Evolutionary conservation across 768 basidiomycete genomes (phyloP).

Genomic region (Coprinellus micaceus): DNA sequence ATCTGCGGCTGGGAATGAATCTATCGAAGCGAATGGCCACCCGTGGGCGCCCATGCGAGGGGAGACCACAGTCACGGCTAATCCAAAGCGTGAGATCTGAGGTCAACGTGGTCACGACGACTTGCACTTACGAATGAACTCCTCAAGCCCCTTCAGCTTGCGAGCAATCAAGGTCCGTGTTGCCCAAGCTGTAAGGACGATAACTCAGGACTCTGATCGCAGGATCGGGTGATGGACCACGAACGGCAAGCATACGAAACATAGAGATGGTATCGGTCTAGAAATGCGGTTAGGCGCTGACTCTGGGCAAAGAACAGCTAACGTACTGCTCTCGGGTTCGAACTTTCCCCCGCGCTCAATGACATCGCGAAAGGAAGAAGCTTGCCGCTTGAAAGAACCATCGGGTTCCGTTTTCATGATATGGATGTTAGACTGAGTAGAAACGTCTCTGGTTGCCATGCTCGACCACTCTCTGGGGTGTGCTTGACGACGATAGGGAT

Average conservation of each 20-base stretch:
- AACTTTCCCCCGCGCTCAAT: conserved; percentile 34
- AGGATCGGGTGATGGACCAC: conserved; percentile 27
- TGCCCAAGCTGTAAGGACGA: conserved; percentile 70
- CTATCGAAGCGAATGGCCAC: conserved; percentile 80
- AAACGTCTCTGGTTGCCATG: conserved; percentile 32
- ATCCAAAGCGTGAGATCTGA: conserved; percentile 2
- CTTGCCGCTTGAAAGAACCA: conserved; percentile 1
- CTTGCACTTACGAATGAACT: conserved; percentile 62
- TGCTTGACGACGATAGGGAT: too few relatives aligned
- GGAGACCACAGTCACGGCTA: conserved; percentile 79
- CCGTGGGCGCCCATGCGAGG: conserved; percentile 81
- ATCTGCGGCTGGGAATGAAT: conserved; percentile 69
- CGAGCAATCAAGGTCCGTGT: conserved; percentile 85
- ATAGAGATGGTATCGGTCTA: conserved; percentile 89
- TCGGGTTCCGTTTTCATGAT: conserved; percentile 29
- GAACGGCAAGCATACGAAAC: conserved; percentile 84
- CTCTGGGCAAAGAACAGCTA: neutral
- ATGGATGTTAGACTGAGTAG: conserved; percentile 48
- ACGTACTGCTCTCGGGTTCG: conserved; percentile 71
- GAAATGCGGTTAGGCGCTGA: conserved; percentile 1
- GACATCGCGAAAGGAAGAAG: conserved; percentile 49
- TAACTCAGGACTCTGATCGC: conserved; percentile 2
- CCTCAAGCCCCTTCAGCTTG: conserved; percentile 89
- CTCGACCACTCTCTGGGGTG: too few relatives aligned
- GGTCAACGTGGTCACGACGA: neutral